Evolutionary conservation across 176 grass and related monocot species (phyloP).

Genomic region (Otatea glauca): DNA sequence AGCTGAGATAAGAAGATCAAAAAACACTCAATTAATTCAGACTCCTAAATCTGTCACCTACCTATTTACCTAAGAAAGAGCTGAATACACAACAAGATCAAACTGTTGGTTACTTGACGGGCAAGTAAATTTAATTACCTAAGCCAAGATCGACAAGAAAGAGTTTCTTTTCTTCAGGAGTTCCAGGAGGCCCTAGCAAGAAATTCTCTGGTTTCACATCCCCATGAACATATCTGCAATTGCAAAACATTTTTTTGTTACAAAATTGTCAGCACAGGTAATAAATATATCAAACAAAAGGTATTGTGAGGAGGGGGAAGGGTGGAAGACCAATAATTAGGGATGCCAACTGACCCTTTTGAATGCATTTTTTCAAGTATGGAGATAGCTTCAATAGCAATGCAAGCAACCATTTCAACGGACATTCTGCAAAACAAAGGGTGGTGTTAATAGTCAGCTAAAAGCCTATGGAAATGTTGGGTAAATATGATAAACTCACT

Average conservation of each 20-base stretch:
- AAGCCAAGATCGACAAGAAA: slow-evolving; percentile 99
- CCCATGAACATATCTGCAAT: slow-evolving; percentile 89
- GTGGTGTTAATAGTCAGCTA: slow-evolving; percentile 32
- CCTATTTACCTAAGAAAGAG: slow-evolving; percentile 24
- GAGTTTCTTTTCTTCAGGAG: slow-evolving; percentile 90
- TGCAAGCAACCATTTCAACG: slow-evolving; percentile 96
- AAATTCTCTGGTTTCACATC: slow-evolving; percentile 99
- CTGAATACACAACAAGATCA: slow-evolving; percentile 27
- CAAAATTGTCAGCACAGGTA: slow-evolving; percentile 9
- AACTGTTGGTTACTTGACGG: background rate
- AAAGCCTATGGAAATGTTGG: slow-evolving; percentile 27
- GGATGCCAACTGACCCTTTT: slow-evolving; percentile 71
- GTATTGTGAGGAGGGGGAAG: background rate
- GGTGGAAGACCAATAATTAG: slow-evolving; percentile 24
- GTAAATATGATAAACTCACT: slow-evolving; percentile 63
- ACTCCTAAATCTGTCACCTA: background rate
- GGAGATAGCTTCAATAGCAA: slow-evolving; percentile 95
- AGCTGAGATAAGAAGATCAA: slow-evolving; percentile 60
- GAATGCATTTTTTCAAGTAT: slow-evolving; percentile 99
- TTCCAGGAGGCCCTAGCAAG: slow-evolving; percentile 88
- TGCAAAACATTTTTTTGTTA: slow-evolving; percentile 18
- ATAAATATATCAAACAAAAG: slow-evolving; percentile 29
- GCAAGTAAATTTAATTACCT: slow-evolving; percentile 55
- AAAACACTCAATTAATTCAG: slow-evolving; percentile 46
- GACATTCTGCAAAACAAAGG: slow-evolving; percentile 73